Evolutionary conservation across 805 yeast genomes (phyloP).

Genomic region (Myxozyma vanderwaltii): DNA sequence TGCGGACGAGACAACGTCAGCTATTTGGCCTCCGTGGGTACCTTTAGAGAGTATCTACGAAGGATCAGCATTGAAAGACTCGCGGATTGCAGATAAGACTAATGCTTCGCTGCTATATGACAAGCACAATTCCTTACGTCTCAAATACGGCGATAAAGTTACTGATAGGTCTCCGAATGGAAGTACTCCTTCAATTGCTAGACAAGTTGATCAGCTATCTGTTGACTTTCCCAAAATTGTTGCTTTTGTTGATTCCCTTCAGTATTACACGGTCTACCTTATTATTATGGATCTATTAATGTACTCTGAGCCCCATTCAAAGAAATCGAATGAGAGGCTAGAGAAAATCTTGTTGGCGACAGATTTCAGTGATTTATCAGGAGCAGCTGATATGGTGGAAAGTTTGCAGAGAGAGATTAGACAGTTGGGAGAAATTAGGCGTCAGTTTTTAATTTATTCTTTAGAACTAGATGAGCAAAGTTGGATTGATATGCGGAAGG

Average conservation of each 20-base stretch:
- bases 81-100: conserved; percentile 63
- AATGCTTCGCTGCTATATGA: conserved; percentile 65
- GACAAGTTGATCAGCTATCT: conserved; percentile 49
- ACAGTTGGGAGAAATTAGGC: conserved; percentile 48
- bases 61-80: conserved; percentile 50
- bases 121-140: conserved; percentile 52
- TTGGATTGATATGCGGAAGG: conserved; percentile 30
- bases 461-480: conserved; percentile 47
- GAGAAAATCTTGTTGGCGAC: conserved; percentile 69
- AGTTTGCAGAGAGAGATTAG: conserved; percentile 53
- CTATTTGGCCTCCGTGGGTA: conserved; percentile 88
- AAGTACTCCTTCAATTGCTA: conserved; percentile 36
- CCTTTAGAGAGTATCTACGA: conserved; percentile 70
- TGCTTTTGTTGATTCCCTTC: conserved; percentile 69
- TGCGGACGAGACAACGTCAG: not conserved
- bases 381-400: conserved; percentile 52
- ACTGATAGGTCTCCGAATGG: conserved; percentile 6
- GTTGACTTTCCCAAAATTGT: conserved; percentile 72
- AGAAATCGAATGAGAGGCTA: conserved; percentile 57
- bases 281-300: conserved; percentile 65
- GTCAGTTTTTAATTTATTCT: conserved; percentile 51
- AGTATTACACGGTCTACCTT: conserved; percentile 66
- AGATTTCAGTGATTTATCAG: conserved; percentile 62
- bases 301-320: conserved; percentile 71
- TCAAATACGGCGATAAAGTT: conserved; percentile 36